phyloP scores from a whole-genome alignment of 169 alveolate genomes.

The Babesia microti region DNA sequence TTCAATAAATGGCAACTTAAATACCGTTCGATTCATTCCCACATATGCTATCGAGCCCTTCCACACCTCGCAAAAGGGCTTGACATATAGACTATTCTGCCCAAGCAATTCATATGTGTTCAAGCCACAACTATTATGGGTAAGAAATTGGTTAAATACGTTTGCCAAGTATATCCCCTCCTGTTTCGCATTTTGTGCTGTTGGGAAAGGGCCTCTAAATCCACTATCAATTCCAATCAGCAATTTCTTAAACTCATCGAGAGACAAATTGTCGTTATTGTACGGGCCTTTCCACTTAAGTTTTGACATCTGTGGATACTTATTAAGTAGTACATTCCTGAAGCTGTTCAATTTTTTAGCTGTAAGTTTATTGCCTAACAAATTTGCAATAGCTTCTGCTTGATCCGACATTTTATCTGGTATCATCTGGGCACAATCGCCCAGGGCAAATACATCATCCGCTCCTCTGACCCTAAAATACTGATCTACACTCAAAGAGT shows the following conservation, averaged over 20 bases:
- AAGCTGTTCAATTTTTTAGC: conserved; percentile 19
- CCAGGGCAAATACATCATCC: conserved; percentile 41
- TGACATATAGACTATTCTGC: background rate
- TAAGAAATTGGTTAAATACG: conserved; percentile 26
- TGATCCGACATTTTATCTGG: conserved; percentile 44
- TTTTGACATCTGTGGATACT: conserved; percentile 46
- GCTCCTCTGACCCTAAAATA: conserved; percentile 45
- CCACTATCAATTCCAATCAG: conserved; percentile 37
- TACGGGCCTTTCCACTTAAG: conserved; percentile 26
- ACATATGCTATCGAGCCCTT: conserved; percentile 63
- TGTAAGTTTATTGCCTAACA: conserved; percentile 6
- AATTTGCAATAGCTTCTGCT: conserved; percentile 15
- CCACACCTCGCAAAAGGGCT: conserved; percentile 54
- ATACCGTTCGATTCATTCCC: conserved; percentile 49
- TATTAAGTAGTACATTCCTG: conserved; percentile 10
- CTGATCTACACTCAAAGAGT: conserved; percentile 45
- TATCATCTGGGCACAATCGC: conserved; percentile 52
- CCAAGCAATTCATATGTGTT: conserved; percentile 4
- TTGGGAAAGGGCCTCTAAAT: conserved; percentile 53
- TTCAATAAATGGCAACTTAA: conserved; percentile 39
- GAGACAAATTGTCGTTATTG: conserved; percentile 1
- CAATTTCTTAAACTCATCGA: conserved; percentile 28
- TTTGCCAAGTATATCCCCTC: conserved; percentile 49
- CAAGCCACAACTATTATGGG: background rate
- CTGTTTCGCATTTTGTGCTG: conserved; percentile 68